Conservation (phyloP, 495 filamentous ascomycete genomes). For the Hypoxylon subgilvum region DNA sequence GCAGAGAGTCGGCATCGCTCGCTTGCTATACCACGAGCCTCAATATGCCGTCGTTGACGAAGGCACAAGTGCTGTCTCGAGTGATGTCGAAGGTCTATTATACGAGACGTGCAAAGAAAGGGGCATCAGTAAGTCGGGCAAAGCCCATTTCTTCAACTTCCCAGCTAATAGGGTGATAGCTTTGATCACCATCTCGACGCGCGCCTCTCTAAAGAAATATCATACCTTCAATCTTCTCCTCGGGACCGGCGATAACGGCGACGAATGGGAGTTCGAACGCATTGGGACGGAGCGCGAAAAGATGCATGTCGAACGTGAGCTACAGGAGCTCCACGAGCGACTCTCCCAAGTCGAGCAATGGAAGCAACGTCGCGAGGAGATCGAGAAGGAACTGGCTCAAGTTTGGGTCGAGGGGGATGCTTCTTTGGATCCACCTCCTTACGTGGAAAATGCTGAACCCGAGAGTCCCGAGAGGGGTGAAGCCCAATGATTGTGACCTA, state of each 20-base stretch:
- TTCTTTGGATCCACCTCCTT: slow-evolving; percentile 49
- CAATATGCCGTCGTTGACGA: slow-evolving; percentile 94
- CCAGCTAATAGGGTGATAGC: slow-evolving; percentile 55
- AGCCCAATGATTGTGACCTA: slow-evolving; percentile 1
- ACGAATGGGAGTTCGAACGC: slow-evolving; percentile 84
- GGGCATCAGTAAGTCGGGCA: slow-evolving; percentile 74
- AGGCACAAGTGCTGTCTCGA: slow-evolving; percentile 89
- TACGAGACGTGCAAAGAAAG: slow-evolving; percentile 91
- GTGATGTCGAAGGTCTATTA: slow-evolving; percentile 91
- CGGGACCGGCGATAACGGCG: slow-evolving; percentile 68
- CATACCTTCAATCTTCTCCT: slow-evolving; percentile 89
- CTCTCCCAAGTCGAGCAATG: slow-evolving; percentile 81
- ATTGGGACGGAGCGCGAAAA: slow-evolving; percentile 94
- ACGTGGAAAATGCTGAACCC: slow-evolving; percentile 38
- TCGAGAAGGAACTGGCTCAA: slow-evolving; percentile 62
- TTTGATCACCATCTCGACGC: slow-evolving; percentile 90
- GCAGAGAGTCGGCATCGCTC: slow-evolving; percentile 88
- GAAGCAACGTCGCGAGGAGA: slow-evolving; percentile 78
- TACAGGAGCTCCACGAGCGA: slow-evolving; percentile 79
- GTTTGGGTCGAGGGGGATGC: slow-evolving; percentile 61
- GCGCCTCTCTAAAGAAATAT: slow-evolving; percentile 91
- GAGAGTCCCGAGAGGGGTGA: slow-evolving; percentile 27
- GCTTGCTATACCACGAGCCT: slow-evolving; percentile 93
- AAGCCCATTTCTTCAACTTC: not conserved
- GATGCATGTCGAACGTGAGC: slow-evolving; percentile 84